A percentile compares a stretch with the other conserved stretches of the same genome.
phyloP scores from a whole-genome alignment of 805 yeast species.

The Metschnikowia gruessii region DNA sequence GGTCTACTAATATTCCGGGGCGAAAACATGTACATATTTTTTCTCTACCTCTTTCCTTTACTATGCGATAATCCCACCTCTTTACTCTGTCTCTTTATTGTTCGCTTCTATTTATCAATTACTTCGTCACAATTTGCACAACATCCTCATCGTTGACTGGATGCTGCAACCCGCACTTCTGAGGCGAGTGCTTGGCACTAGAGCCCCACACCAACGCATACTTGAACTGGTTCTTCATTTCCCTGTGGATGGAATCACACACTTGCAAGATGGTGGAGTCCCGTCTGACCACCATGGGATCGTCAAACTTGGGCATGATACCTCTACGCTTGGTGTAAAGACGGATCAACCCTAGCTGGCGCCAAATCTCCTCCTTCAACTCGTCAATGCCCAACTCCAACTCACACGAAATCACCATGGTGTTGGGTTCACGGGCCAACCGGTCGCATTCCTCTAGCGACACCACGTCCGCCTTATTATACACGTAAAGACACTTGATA shows the following conservation, averaged over 20 bases:
- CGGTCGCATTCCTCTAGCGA: conserved; percentile 92
- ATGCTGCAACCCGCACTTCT: conserved; percentile 89
- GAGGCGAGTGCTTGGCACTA: conserved; percentile 92
- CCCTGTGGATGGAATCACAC: conserved; percentile 90
- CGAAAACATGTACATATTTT: too few relatives aligned
- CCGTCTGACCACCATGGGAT: conserved; percentile 87
- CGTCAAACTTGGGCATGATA: conserved; percentile 70
- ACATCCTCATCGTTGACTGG: conserved; percentile 90
- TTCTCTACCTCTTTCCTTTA: too few relatives aligned
- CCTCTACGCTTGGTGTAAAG: conserved; percentile 90
- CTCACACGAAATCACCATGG: conserved; percentile 92
- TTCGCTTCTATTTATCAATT: conserved; percentile 11
- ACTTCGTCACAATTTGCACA: conserved; percentile 85
- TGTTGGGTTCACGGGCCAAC: conserved; percentile 87
- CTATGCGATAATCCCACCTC: too few relatives aligned
- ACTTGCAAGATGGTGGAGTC: conserved; percentile 79
- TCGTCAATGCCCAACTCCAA: conserved; percentile 83
- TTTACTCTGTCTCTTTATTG: too few relatives aligned
- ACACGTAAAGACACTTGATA: conserved; percentile 87
- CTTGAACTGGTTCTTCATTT: conserved; percentile 86
- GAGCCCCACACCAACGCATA: conserved; percentile 97
- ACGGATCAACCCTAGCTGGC: conserved; percentile 72
- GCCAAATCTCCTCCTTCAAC: conserved; percentile 91
- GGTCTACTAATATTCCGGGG: too few relatives aligned
- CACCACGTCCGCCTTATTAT: conserved; percentile 94